Evolutionary conservation across 345 rosid genomes (phyloP), one percentile per base, ranked within the genome.

Genomic region (Alliaria petiolata): DNA sequence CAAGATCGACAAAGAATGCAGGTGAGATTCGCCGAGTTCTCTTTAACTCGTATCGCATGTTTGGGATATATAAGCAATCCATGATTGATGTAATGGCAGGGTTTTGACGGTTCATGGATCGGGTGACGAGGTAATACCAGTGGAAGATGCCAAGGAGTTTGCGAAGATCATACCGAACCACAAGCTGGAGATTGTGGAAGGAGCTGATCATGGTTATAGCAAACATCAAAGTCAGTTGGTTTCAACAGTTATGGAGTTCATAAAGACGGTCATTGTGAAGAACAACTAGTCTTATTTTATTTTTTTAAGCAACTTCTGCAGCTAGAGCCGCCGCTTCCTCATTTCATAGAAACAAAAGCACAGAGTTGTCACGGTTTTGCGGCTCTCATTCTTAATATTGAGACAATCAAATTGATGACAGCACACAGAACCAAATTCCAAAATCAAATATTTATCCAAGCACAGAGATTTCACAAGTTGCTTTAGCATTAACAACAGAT

Each of bases 51-150:
- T 57, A 31, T 26, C 15, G 13, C 12, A 25, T 47, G 63, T 31
- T 62, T 42, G 19, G 20, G 36, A 42, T n/a, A 22, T 52, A 13
- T 31, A 14, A 20, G 30, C 16, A 16, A 66, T 10, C 51, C 15
- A 1, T 17, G 50, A 26, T 25, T 33, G 19, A 39, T 15, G 17
- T 59, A 62, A 40, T 28, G 40, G 43, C 66, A 87, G 96, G 78
- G 89, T 90, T 25, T 59, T 88, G 84, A 90, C 95, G 22, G 83
- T 92, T 63, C 98, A 92, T 50, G 98, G 96, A 78, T 72, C 89
- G 17, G 79, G 42, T 25, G 95, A 92, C 16, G 71, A 82, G 66
- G 19, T 75, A 38, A 86, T 92, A 47, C 86, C 89, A 0, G 77
- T 81, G 40, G 85, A 79, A 76, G 93, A 92, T 79, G 96, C 98